Conservation (phyloP, 371 early-diverging fungal species). For the Zychaea mexicana region DNA sequence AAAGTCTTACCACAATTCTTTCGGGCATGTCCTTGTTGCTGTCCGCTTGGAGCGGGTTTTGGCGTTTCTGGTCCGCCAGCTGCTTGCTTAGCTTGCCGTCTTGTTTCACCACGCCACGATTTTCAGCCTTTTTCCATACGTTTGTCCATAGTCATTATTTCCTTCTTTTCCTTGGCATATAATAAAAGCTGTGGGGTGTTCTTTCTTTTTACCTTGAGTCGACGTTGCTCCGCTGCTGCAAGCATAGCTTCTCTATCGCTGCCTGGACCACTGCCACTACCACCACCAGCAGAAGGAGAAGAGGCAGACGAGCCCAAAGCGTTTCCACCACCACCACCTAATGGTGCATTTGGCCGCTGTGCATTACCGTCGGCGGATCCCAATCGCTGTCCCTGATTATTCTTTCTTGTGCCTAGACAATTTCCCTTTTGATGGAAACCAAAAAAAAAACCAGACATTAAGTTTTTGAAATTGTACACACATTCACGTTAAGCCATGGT, state of each 20-base stretch:
- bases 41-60: constrained; percentile 6
- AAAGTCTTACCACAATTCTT: constrained; percentile 8
- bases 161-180: constrained; percentile 13
- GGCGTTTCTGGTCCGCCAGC: constrained; percentile 31
- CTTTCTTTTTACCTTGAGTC: not conserved
- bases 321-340: not conserved
- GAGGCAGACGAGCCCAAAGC: not conserved
- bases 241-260: constrained; percentile 35
- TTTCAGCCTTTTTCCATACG: constrained; percentile 29
- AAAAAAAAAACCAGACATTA: too few relatives aligned
- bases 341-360: constrained; percentile 4
- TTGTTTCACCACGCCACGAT: constrained; percentile 32
- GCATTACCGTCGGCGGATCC: not conserved
- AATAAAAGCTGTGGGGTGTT: constrained; percentile 25
- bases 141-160: not conserved
- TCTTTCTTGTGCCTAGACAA: constrained; percentile 13
- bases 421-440: constrained; percentile 17
- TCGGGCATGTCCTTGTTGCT: not conserved
- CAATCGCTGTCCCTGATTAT: constrained; percentile 1
- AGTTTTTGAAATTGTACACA: too few relatives aligned
- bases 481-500: too few relatives aligned
- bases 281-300: too few relatives aligned
- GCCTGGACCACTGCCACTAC: not conserved
- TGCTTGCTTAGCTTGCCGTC: constrained; percentile 40
- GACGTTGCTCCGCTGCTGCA: constrained; percentile 34